Evolutionary conservation across 2,329 filamentous ascomycete species (phyloP), one percentile per base, ranked within the genome.

Genomic region (Arthrinium phaeospermum): DNA sequence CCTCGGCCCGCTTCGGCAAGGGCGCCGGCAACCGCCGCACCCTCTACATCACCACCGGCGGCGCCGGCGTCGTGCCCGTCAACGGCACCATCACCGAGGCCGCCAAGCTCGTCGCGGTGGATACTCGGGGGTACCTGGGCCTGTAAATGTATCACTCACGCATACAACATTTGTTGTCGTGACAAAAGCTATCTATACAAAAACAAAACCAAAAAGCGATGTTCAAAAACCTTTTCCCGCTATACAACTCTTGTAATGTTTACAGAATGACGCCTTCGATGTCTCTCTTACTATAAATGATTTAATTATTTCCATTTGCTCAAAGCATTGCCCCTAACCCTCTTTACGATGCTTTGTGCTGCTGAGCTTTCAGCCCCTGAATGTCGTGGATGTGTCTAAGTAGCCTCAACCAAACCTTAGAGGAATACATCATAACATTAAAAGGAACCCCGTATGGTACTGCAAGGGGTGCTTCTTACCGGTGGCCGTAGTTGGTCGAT

Each of bases 51-150:
- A 74, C 72, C 2, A 80, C 79, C 0, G 74, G 72, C 71, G 78
- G 78, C 14, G 75, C 51, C 3, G 22, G 75, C 0, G 64, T 64
- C 19, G 72, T 49, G 6, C 76, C 77, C 16, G 72, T 76, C 41
- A 75, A 77, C 71, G 76, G 77, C 2, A 76, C 74, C 12, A 41
- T 73, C 13, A 73, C 67, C 0, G 78, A 79, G 72, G 75, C 76
- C 7, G 79, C 75, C 1, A 79, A 79, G 73, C 71, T 80, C 14
- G 76, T 80, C 6, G 78, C 79, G 37, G 61, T 80, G 27, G 75
- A 79, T 30, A 74, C 75, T 37, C n/a, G 46, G 22, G 70, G 70
- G 19, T 68, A 68, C 67, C 24, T 46, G 41, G n/a, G 2, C 46
- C 12, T n/a, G 46, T n/a, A 49, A 41, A 41, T 41, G 46, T 49